Evolutionary conservation across 2,329 filamentous ascomycete genomes (phyloP).

Genomic region (Rhinocladiella similis): DNA sequence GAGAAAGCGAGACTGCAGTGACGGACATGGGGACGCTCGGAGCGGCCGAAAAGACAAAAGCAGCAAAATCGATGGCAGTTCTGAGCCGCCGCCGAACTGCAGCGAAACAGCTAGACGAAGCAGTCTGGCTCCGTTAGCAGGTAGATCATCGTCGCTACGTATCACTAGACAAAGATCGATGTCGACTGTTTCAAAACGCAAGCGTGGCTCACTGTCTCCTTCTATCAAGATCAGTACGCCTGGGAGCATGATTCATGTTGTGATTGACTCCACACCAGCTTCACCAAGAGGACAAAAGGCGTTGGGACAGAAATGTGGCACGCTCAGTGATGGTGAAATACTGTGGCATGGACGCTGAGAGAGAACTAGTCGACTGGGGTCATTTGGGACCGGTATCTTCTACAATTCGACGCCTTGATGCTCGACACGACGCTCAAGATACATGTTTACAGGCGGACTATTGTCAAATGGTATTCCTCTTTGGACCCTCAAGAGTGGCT

Average conservation of each 20-base stretch:
- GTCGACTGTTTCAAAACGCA: slow-evolving; percentile 26
- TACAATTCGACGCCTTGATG: too few species aligned
- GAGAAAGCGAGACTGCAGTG: slow-evolving; percentile 7
- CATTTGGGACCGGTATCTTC: too few species aligned
- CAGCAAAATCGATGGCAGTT: slow-evolving; percentile 9
- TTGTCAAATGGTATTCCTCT: too few species aligned
- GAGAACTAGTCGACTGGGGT: too few species aligned
- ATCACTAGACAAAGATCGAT: slow-evolving; percentile 13
- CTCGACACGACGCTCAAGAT: too few species aligned
- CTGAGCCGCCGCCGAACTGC: slow-evolving; percentile 4
- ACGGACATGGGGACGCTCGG: slow-evolving; percentile 6
- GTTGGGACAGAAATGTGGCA: neutral
- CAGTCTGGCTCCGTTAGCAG: neutral
- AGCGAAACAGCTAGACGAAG: neutral
- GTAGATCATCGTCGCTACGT: slow-evolving; percentile 12
- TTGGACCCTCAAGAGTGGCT: too few species aligned
- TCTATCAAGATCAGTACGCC: neutral
- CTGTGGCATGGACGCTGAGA: neutral
- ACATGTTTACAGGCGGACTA: too few species aligned
- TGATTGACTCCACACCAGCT: slow-evolving; percentile 4
- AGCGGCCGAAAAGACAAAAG: slow-evolving; percentile 2
- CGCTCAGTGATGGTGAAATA: neutral
- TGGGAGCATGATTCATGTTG: slow-evolving; percentile 4
- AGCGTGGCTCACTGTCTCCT: slow-evolving; percentile 17
- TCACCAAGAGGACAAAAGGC: slow-evolving; percentile 1